Conservation (phyloP, 352 stramenopile genomes). For the Phytophthora quininea region DNA sequence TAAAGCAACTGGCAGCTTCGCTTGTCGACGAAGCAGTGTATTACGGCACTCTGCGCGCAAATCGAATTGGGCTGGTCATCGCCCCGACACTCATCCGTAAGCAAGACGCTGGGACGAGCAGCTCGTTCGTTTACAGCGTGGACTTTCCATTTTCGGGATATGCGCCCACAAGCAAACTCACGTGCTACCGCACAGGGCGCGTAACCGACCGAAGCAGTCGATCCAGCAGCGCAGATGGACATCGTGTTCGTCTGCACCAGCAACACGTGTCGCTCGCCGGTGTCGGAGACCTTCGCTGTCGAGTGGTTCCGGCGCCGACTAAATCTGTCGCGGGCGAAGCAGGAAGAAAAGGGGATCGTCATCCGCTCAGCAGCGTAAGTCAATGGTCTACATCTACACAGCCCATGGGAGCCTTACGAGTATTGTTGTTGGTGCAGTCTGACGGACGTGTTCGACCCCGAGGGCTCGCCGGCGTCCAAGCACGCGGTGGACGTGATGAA, state of each 20-base stretch:
- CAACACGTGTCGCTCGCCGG: conserved; percentile 84
- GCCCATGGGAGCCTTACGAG: no score
- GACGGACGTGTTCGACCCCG: conserved; percentile 73
- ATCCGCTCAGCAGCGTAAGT: conserved; percentile 73
- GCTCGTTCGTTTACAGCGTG: conserved; percentile 19
- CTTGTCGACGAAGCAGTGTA: no score
- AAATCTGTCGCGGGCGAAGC: conserved; percentile 68
- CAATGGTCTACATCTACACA: neutral
- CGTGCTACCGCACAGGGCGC: conserved; percentile 7
- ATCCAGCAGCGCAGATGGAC: conserved; percentile 40
- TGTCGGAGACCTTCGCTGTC: conserved; percentile 77
- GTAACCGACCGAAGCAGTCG: neutral
- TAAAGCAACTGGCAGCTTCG: neutral
- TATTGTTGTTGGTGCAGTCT: conserved; percentile 37
- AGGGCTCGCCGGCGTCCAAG: conserved; percentile 67
- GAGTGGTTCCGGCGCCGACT: conserved; percentile 79
- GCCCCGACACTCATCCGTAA: neutral
- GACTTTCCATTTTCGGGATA: neutral
- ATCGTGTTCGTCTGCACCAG: conserved; percentile 87
- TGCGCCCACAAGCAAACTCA: conserved; percentile 22
- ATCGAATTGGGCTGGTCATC: no score
- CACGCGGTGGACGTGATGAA: conserved; percentile 71
- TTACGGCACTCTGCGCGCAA: no score
- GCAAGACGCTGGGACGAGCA: conserved; percentile 2
- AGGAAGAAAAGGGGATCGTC: conserved; percentile 68